phyloP scores from a whole-genome alignment of 2,329 filamentous ascomycete genomes.

The Curvularia lunata region DNA sequence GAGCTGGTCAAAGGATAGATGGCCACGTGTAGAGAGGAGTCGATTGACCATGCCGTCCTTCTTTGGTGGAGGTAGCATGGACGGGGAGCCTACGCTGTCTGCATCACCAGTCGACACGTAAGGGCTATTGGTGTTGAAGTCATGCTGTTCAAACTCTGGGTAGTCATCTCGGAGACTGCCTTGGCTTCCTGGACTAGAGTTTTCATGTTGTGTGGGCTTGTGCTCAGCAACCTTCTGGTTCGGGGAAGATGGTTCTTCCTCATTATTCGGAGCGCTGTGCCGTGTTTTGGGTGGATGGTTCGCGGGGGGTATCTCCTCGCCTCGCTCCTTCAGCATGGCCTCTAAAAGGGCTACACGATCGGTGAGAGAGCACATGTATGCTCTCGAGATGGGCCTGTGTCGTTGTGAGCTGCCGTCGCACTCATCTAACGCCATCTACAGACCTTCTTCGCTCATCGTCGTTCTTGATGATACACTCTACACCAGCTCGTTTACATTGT shows the following conservation, averaged over 20 bases:
- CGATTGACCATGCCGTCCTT: conserved; percentile 59
- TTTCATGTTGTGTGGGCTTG: conserved; percentile 24
- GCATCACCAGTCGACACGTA: conserved; percentile 25
- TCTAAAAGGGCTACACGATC: conserved; percentile 61
- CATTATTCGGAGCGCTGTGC: conserved; percentile 42
- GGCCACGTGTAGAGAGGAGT: conserved; percentile 58
- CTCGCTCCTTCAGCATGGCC: conserved; percentile 58
- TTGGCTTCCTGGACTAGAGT: conserved; percentile 43
- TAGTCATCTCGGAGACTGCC: conserved; percentile 38
- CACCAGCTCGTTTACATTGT: conserved; percentile 60
- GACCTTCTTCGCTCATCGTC: conserved; percentile 64
- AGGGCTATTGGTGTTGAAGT: conserved; percentile 35
- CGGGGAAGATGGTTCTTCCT: conserved; percentile 33
- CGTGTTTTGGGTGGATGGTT: conserved; percentile 61
- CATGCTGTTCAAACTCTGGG: conserved; percentile 29
- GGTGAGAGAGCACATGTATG: conserved; percentile 64
- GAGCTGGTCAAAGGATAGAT: conserved; percentile 60
- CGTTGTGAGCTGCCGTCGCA: conserved; percentile 10
- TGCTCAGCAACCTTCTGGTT: conserved; percentile 24
- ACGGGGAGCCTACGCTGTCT: conserved; percentile 40
- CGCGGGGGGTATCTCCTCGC: conserved; percentile 58
- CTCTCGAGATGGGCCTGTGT: conserved; percentile 62
- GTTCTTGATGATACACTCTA: conserved; percentile 63
- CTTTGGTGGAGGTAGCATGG: conserved; percentile 47
- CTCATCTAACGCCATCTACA: not conserved